Evolutionary conservation across 345 rosid species (phyloP).

Genomic region (Toxicodendron radicans): DNA sequence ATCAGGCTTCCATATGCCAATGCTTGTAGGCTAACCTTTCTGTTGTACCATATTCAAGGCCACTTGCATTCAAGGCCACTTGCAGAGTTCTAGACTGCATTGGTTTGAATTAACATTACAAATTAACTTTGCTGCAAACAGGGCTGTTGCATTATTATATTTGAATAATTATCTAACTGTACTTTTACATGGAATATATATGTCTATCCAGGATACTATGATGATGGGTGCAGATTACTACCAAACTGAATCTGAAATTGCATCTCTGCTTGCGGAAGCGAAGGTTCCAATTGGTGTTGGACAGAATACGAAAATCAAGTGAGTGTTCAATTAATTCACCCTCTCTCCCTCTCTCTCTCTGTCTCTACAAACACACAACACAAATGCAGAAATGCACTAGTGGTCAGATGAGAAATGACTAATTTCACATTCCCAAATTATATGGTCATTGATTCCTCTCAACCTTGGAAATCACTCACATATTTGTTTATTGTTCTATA

Average conservation of each 20-base stretch:
- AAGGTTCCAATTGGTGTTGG: constrained; percentile 89
- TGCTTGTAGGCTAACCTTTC: not conserved
- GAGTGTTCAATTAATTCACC: constrained; percentile 10
- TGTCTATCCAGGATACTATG: constrained; percentile 65
- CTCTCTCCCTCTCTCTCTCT: not conserved
- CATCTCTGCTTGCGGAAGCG: constrained; percentile 64
- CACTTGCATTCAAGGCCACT: too few relatives aligned
- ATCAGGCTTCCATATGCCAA: not conserved
- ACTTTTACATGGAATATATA: constrained; percentile 2
- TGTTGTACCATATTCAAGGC: too few relatives aligned
- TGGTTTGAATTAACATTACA: too few relatives aligned
- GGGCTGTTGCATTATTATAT: too few relatives aligned
- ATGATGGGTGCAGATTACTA: constrained; percentile 94
- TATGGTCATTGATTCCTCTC: not conserved
- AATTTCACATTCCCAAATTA: not conserved
- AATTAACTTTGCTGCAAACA: too few relatives aligned
- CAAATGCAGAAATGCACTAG: not conserved
- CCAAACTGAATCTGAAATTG: constrained; percentile 83
- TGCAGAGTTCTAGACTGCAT: too few relatives aligned
- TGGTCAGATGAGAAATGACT: not conserved
- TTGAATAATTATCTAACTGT: not conserved
- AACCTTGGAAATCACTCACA: not conserved
- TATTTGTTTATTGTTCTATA: not conserved
- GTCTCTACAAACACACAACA: not conserved
- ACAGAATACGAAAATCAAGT: constrained; percentile 77